These are phyloP conservation scores for Isoetes engelmannii DNA, from an alignment of 83 land plant genomes.

Conservation along the genomic window DNA sequence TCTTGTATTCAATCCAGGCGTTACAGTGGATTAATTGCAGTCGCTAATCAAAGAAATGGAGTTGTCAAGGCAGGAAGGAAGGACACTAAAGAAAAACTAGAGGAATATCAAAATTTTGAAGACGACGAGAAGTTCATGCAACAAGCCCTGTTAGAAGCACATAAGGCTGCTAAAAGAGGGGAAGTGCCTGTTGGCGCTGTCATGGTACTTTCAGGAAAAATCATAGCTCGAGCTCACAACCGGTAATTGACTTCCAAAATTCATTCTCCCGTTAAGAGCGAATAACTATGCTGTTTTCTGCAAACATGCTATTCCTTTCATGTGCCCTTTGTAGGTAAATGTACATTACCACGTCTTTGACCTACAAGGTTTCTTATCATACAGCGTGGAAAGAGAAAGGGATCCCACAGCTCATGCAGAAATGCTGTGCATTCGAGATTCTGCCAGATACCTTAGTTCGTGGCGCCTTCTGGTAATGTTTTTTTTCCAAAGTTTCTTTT, in stretches of 20 bases:
- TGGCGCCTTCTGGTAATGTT: constrained; percentile 95
- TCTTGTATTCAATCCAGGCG: too few relatives aligned
- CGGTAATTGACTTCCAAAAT: constrained; percentile 42
- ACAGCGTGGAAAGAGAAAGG: constrained; percentile 64
- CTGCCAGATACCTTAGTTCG: constrained; percentile 50
- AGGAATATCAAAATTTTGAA: background rate
- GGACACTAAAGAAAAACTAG: too few relatives aligned
- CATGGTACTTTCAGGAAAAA: constrained; percentile 60
- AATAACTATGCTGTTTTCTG: too few relatives aligned
- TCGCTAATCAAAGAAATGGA: too few relatives aligned
- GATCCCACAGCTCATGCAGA: constrained; percentile 98
- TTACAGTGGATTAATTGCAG: too few relatives aligned
- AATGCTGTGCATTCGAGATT: constrained; percentile 83
- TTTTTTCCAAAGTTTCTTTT: too few relatives aligned
- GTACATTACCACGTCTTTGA: too few relatives aligned
- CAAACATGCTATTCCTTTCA: too few relatives aligned
- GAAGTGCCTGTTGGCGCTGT: constrained; percentile 97
- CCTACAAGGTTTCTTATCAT: constrained; percentile 9
- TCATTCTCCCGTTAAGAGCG: too few relatives aligned
- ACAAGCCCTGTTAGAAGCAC: constrained; percentile 78
- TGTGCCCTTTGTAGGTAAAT: too few relatives aligned
- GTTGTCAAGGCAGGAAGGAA: too few relatives aligned
- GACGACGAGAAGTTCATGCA: constrained; percentile 73
- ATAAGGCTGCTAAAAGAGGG: constrained; percentile 70
- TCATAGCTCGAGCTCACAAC: constrained; percentile 80